phyloP scores from a whole-genome alignment of 192 early-diverging fungal genomes.

The Coemansia sp. region DNA sequence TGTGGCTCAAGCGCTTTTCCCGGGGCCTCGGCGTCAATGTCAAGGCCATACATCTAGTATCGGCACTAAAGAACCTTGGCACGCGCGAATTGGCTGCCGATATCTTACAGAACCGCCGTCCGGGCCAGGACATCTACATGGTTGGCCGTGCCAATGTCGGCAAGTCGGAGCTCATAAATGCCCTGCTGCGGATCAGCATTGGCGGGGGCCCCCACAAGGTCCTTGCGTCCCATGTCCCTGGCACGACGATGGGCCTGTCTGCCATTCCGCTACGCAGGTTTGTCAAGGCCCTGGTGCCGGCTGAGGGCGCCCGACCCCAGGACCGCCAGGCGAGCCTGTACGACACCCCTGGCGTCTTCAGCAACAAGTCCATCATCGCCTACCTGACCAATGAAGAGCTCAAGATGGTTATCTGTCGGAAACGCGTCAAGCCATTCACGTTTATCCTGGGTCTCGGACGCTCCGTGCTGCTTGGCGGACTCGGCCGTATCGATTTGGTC shows the following conservation, averaged over 20 bases:
- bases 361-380: constrained; percentile 49
- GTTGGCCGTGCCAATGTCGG: constrained; percentile 72
- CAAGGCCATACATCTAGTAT: constrained; percentile 49
- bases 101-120: constrained; percentile 29
- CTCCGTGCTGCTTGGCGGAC: constrained; percentile 54
- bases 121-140: constrained; percentile 58
- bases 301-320: constrained; percentile 19
- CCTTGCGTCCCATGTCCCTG: constrained; percentile 59
- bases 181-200: constrained; percentile 52
- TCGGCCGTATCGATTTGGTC: constrained; percentile 56
- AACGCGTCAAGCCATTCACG: constrained; percentile 50
- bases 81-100: constrained; percentile 47
- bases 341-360: constrained; percentile 64
- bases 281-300: constrained; percentile 38
- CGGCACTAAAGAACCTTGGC: constrained; percentile 56
- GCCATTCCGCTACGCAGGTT: constrained; percentile 55
- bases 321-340: constrained; percentile 39
- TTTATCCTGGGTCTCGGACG: constrained; percentile 51
- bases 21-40: constrained; percentile 43
- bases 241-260: constrained; percentile 66
- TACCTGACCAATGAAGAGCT: constrained; percentile 51
- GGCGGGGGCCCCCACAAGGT: constrained; percentile 49
- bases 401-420: constrained; percentile 38
- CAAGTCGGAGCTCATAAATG: constrained; percentile 68
- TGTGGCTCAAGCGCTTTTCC: constrained; percentile 50